Percentiles rank a stretch among this genome's conserved stretches.
Conservation (phyloP, 768 basidiomycete genomes). For the Amanita polypyramis region DNA sequence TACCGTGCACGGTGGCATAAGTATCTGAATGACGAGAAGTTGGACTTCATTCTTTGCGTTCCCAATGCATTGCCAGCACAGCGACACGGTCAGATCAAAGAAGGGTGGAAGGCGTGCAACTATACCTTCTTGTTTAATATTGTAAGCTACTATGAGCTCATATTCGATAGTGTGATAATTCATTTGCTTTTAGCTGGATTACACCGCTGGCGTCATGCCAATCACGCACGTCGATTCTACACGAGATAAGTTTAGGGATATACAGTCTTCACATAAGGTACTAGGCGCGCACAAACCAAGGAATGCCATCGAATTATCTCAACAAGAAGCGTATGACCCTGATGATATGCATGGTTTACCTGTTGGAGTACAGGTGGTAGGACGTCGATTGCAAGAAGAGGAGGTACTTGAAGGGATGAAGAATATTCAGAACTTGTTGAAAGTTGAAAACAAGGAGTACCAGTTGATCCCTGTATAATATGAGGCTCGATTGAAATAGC, state of each 20-base stretch:
- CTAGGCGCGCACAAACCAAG: conserved; percentile 18
- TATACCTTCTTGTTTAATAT: conserved; percentile 59
- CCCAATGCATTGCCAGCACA: conserved; percentile 48
- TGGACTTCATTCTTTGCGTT: conserved; percentile 49
- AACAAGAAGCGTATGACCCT: conserved; percentile 41
- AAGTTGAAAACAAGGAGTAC: conserved; percentile 17
- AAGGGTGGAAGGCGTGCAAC: conserved; percentile 40
- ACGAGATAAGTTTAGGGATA: conserved; percentile 25
- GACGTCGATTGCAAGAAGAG: conserved; percentile 52
- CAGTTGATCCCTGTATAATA: conserved; percentile 5
- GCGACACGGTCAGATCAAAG: conserved; percentile 41
- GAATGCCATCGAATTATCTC: conserved; percentile 33
- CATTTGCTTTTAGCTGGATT: conserved; percentile 19
- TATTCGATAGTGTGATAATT: not conserved
- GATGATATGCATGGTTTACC: conserved; percentile 48
- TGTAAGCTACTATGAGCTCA: conserved; percentile 20
- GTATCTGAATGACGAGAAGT: conserved; percentile 25
- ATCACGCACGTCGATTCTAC: conserved; percentile 39
- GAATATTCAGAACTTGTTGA: conserved; percentile 30
- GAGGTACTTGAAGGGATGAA: conserved; percentile 53
- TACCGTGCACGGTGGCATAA: conserved; percentile 33
- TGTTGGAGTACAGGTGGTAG: conserved; percentile 51
- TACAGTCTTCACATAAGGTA: conserved; percentile 10
- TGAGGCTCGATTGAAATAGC: conserved; percentile 9
- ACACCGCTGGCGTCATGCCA: conserved; percentile 46